These are phyloP conservation scores for Volvox africanus DNA, from an alignment of 139 green algal species.

Conservation along the genomic window DNA sequence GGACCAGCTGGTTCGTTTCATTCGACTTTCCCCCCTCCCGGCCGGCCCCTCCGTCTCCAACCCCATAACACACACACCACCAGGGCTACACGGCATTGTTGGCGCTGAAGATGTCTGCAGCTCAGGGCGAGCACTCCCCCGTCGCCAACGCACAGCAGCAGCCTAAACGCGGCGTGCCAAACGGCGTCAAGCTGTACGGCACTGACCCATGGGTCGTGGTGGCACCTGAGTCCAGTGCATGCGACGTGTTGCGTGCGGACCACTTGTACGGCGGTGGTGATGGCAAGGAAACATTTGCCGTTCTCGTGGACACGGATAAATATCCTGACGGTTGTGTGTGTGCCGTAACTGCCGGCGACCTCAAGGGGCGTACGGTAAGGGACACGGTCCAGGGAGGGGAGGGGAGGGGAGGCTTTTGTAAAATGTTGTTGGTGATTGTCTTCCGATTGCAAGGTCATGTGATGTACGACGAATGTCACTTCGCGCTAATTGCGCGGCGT, in stretches of 20 bases:
- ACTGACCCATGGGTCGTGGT: slow-evolving; percentile 23
- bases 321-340: slow-evolving; percentile 46
- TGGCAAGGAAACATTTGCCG: slow-evolving; percentile 21
- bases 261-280: slow-evolving; percentile 12
- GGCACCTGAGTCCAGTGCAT: background rate
- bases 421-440: no score
- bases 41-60: background rate
- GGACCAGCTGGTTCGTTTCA: no score
- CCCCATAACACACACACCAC: no score
- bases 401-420: no score
- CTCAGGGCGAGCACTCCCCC: background rate
- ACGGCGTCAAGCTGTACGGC: background rate
- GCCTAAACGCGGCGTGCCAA: background rate
- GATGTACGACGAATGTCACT: no score
- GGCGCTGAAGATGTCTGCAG: background rate
- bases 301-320: slow-evolving; percentile 45
- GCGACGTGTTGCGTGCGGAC: slow-evolving; percentile 35
- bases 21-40: no score
- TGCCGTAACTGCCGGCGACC: slow-evolving; percentile 30
- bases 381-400: no score
- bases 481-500: no score
- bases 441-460: no score
- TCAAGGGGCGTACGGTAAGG: slow-evolving; percentile 23
- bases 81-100: slow-evolving; percentile 15
- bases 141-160: background rate